Evolutionary conservation across 139 green algal genomes (phyloP), one percentile per base, ranked within the genome.

Genomic region (Coccomyxa sp.): DNA sequence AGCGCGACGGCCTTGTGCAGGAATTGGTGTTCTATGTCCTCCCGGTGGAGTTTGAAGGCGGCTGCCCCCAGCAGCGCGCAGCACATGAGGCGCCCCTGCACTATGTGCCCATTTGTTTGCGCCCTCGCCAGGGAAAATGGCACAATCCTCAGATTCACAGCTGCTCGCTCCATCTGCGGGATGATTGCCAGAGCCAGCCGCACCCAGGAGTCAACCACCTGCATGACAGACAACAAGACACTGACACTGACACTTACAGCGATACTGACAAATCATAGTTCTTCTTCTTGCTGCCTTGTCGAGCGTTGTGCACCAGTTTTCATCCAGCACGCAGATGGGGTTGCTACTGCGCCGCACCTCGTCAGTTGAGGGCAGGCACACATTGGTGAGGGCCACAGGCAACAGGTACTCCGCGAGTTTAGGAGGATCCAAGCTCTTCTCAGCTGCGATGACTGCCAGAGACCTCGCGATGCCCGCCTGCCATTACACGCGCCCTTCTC

Each of bases 1-100:
- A 86, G 63, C 3, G 77, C 67, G 38, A 86, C 30, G 28, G 63
- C 82, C n/a, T 74, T 71, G 0, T n/a, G 82, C 82, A 86, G 59
- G 77, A 79, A 82, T 1, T 63, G 27, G 13, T 31, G 32, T 45
- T 86, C 60, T 25, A 86, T 66, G 23, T 86, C 77, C 77, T 82
- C 82, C 63, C 31, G 17, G 17, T 30, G 15, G 30, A 80, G 30
- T 16, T 31, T 28, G 13, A 0, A 17, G 23, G 76, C 76, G 15
- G 31, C 31, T 31, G 31, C 30, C 1, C 76, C 76, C 30, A 80
- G 76, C 76, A 80, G 28, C 0, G 76, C 76, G 31, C 16, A 18
- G 76, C 76, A 80, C 76, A 80, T 17, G 13, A 80, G 23, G 31
- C 76, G 76, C 76, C 23, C 30, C 31, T 80, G 76, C 76, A 80